Percentiles rank a stretch among this genome's conserved stretches.
These are phyloP conservation scores for Erodium texanum DNA, from an alignment of 441 rosid species.

Conservation along the genomic window DNA sequence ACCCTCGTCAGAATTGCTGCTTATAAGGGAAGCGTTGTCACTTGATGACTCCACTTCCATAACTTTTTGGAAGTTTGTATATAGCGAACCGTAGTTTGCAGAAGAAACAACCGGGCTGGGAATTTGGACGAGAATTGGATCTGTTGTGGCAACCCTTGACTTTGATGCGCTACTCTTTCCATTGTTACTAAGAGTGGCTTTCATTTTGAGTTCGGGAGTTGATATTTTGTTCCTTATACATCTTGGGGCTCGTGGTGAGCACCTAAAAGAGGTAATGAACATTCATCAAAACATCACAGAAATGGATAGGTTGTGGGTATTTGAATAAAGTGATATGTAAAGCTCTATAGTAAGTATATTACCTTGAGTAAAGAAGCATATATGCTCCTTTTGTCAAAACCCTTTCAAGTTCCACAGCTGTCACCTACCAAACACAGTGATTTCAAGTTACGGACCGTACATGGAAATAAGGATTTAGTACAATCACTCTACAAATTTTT, in stretches of 20 bases:
- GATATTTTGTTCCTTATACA: slow-evolving; percentile 36
- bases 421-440: slow-evolving; percentile 40
- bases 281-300: background rate
- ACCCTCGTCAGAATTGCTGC: slow-evolving; percentile 84
- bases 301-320: background rate
- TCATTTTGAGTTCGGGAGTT: background rate
- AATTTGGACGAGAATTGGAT: slow-evolving; percentile 20
- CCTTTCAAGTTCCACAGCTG: slow-evolving; percentile 55
- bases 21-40: slow-evolving; percentile 69
- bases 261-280: slow-evolving; percentile 40
- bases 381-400: slow-evolving; percentile 70
- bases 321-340: background rate
- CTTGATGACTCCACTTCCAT: slow-evolving; percentile 78
- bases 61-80: slow-evolving; percentile 51
- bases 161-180: slow-evolving; percentile 16
- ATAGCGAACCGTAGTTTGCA: slow-evolving; percentile 43
- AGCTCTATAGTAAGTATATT: slow-evolving; percentile 16
- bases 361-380: slow-evolving; percentile 93
- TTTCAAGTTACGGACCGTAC: background rate
- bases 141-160: slow-evolving; percentile 27
- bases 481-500: background rate
- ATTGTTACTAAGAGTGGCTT: background rate
- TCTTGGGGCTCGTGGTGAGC: slow-evolving; percentile 83
- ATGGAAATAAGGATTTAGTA: no score
- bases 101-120: slow-evolving; percentile 24